Evolutionary conservation across 306 rosid species (phyloP).

Genomic region (Lotus japonicus): DNA sequence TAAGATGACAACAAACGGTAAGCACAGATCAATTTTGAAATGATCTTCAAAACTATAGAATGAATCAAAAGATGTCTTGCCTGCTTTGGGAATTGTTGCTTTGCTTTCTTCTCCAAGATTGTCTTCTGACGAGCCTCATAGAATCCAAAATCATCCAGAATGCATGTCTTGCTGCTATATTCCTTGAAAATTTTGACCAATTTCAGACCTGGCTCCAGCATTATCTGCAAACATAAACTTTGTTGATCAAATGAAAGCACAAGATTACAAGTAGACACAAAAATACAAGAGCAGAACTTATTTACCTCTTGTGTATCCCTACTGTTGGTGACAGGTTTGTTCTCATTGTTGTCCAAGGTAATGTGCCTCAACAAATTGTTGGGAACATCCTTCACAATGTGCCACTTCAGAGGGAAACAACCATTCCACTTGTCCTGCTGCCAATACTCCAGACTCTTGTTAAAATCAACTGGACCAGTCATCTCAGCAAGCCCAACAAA

Average conservation of each 20-base stretch:
- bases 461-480: conserved; percentile 90
- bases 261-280: background rate
- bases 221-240: conserved; percentile 35
- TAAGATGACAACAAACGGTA: background rate
- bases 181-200: conserved; percentile 77
- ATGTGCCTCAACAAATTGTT: conserved; percentile 92
- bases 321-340: conserved; percentile 93
- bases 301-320: conserved; percentile 96
- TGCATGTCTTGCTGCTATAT: conserved; percentile 72
- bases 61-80: conserved; percentile 10
- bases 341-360: conserved; percentile 87
- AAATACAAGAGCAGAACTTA: background rate
- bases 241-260: conserved; percentile 5
- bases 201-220: conserved; percentile 74
- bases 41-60: background rate
- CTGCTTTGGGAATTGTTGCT: conserved; percentile 82
- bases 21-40: background rate
- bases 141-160: conserved; percentile 83
- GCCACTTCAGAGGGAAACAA: conserved; percentile 95
- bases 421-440: conserved; percentile 99
- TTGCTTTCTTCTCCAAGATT: conserved; percentile 86
- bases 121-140: conserved; percentile 87
- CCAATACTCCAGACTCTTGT: conserved; percentile 90
- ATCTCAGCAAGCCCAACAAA: conserved; percentile 97
- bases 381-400: conserved; percentile 87